Evolutionary conservation across 1,284 basidiomycete species (phyloP).

Genomic region (Bjerkandera adusta): DNA sequence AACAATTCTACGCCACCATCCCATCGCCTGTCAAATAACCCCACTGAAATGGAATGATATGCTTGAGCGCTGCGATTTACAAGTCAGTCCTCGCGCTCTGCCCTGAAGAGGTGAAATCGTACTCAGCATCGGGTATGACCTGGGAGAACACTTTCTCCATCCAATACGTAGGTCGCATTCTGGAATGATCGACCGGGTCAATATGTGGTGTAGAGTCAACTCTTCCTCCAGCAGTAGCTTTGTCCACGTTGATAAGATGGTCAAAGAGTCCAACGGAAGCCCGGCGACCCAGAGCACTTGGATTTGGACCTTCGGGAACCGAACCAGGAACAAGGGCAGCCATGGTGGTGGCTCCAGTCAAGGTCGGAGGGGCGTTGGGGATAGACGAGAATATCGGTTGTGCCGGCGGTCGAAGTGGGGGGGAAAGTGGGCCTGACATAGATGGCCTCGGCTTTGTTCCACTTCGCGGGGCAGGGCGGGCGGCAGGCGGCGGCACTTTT

Average conservation of each 20-base stretch:
- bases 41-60: slow-evolving; percentile 55
- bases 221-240: neutral
- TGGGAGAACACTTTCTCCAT: slow-evolving; percentile 57
- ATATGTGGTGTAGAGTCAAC: slow-evolving; percentile 6
- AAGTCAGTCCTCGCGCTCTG: slow-evolving; percentile 11
- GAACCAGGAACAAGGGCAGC: slow-evolving; percentile 38
- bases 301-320: slow-evolving; percentile 26
- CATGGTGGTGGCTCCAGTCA: slow-evolving; percentile 50
- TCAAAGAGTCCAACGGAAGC: slow-evolving; percentile 51
- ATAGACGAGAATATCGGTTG: slow-evolving; percentile 8
- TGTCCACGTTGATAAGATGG: slow-evolving; percentile 23
- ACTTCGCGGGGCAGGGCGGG: slow-evolving; percentile 8
- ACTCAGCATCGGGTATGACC: slow-evolving; percentile 51
- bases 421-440: slow-evolving; percentile 22
- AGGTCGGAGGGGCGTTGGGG: slow-evolving; percentile 29
- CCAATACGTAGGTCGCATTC: slow-evolving; percentile 70
- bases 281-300: slow-evolving; percentile 24
- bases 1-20: slow-evolving; percentile 51
- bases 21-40: slow-evolving; percentile 65
- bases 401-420: slow-evolving; percentile 1
- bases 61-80: slow-evolving; percentile 36
- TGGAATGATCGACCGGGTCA: slow-evolving; percentile 36
- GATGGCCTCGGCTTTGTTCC: slow-evolving; percentile 20
- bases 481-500: slow-evolving; percentile 39
- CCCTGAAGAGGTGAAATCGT: slow-evolving; percentile 27